Conservation (phyloP, 352 stramenopile genomes). For the Phytophthora idaei region DNA sequence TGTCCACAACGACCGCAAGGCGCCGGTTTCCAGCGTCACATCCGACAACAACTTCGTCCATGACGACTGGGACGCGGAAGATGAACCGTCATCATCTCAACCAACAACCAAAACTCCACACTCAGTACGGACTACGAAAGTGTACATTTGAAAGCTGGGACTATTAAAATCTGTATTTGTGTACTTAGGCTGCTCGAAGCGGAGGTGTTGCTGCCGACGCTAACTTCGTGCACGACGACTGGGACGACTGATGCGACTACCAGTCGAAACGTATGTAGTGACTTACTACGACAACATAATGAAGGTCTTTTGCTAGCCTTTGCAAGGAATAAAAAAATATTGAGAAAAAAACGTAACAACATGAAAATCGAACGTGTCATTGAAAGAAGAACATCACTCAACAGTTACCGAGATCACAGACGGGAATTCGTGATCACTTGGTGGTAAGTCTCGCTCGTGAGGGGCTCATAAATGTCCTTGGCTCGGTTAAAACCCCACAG, state of each 20-base stretch:
- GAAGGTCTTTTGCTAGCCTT: background rate
- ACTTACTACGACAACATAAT: too few relatives aligned
- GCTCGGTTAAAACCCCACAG: conserved; percentile 67
- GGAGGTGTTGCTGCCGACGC: conserved; percentile 62
- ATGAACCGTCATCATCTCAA: conserved; percentile 20
- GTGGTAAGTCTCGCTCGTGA: conserved; percentile 69
- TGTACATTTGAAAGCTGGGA: too few relatives aligned
- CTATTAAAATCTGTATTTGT: too few relatives aligned
- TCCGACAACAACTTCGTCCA: conserved; percentile 82
- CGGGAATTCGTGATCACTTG: conserved; percentile 56
- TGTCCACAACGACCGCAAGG: conserved; percentile 6
- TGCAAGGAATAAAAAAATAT: conserved; percentile 8
- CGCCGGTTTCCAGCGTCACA: conserved; percentile 30
- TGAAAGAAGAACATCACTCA: too few relatives aligned
- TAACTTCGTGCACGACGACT: conserved; percentile 75
- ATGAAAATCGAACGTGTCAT: conserved; percentile 4
- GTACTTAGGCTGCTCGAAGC: conserved; percentile 7
- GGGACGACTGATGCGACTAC: conserved; percentile 47
- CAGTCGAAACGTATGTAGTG: too few relatives aligned
- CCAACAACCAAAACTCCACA: conserved; percentile 25
- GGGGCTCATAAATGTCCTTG: conserved; percentile 52
- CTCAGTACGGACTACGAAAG: conserved; percentile 35
- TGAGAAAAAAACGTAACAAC: conserved; percentile 7
- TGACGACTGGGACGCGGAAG: conserved; percentile 76
- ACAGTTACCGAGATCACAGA: conserved; percentile 13